Evolutionary conservation across 2,329 filamentous ascomycete species (phyloP).

Genomic region (Aureobasidium subglaciale): DNA sequence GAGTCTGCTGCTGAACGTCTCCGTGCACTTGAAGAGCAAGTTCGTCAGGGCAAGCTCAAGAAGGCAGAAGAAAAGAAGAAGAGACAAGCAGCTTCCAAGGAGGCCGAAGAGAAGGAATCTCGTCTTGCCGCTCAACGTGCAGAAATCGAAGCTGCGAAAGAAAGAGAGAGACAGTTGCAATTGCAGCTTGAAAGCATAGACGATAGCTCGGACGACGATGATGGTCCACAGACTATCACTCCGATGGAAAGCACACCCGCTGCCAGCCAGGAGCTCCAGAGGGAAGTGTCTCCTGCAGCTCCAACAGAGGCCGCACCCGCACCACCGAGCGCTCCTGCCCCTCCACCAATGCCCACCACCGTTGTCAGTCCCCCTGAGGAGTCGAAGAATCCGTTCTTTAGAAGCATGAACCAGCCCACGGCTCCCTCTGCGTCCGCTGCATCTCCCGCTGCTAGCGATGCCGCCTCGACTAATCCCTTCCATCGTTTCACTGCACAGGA

Average conservation of each 20-base stretch:
- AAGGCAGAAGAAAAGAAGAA: slow-evolving; percentile 93
- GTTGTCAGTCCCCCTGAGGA: slow-evolving; percentile 54
- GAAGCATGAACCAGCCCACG: slow-evolving; percentile 64
- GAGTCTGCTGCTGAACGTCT: slow-evolving; percentile 76
- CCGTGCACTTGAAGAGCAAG: slow-evolving; percentile 86
- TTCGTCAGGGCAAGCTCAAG: slow-evolving; percentile 85
- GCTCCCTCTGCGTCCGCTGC: slow-evolving; percentile 27
- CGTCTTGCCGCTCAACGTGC: slow-evolving; percentile 77
- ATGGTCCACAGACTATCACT: slow-evolving; percentile 64
- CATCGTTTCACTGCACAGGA: slow-evolving; percentile 68
- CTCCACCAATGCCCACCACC: slow-evolving; percentile 40
- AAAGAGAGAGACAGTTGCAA: slow-evolving; percentile 83
- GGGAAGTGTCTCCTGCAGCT: slow-evolving; percentile 41
- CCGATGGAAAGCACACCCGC: slow-evolving; percentile 54
- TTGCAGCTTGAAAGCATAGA: slow-evolving; percentile 75
- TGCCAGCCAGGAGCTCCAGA: slow-evolving; percentile 48
- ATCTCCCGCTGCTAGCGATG: slow-evolving; percentile 36
- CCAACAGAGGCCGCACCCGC: slow-evolving; percentile 29
- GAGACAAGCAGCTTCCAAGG: slow-evolving; percentile 80
- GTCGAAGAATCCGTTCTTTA: slow-evolving; percentile 92
- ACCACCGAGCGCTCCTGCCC: slow-evolving; percentile 33
- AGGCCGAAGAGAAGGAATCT: slow-evolving; percentile 81
- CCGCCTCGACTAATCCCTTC: slow-evolving; percentile 87
- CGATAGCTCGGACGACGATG: slow-evolving; percentile 76
- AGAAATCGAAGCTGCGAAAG: slow-evolving; percentile 84